These are phyloP conservation scores for Puccinia hordei DNA, from an alignment of 1,284 basidiomycete species.

Conservation along the genomic window DNA sequence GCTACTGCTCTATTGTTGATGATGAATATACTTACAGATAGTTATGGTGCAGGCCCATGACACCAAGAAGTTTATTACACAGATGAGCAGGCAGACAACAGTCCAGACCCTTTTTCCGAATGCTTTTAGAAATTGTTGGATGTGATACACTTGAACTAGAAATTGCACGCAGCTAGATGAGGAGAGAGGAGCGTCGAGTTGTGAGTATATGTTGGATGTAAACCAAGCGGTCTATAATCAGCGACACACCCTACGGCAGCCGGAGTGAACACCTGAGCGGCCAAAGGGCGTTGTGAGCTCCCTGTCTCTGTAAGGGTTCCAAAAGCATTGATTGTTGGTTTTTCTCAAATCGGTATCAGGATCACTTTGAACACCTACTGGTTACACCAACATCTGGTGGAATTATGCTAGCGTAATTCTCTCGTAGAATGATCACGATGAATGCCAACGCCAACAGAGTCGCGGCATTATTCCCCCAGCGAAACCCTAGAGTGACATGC, in stretches of 20 bases:
- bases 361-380: not conserved
- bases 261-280: constrained; percentile 10
- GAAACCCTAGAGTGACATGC: constrained; percentile 18
- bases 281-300: not conserved
- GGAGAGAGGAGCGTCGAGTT: not conserved
- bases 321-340: not conserved
- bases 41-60: constrained; percentile 24
- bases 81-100: not conserved
- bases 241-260: not conserved
- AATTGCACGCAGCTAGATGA: constrained; percentile 20
- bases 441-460: constrained; percentile 3
- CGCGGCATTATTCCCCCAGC: constrained; percentile 22
- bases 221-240: not conserved
- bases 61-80: constrained; percentile 8
- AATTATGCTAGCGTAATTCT: constrained; percentile 18
- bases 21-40: constrained; percentile 26
- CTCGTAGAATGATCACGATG: constrained; percentile 9
- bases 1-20: not conserved
- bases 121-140: constrained; percentile 15
- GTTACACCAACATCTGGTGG: not conserved
- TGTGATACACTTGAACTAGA: constrained; percentile 17
- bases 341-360: not conserved
- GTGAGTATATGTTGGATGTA: not conserved
- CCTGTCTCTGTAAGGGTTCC: not conserved
- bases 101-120: not conserved